Evolutionary conservation across 306 rosid genomes (phyloP).

Genomic region (Quercus ilex): DNA sequence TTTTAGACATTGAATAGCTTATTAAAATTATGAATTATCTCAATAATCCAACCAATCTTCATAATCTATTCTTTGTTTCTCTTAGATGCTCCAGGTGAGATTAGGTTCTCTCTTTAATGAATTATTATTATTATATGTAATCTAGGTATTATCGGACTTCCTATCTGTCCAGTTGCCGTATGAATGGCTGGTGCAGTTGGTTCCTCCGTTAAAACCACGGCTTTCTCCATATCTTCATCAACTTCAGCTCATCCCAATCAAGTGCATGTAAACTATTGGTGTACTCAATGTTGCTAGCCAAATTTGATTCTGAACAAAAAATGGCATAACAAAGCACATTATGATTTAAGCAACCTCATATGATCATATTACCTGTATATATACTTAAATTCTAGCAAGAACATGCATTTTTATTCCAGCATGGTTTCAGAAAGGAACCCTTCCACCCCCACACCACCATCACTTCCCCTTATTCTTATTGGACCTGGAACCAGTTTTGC

Average conservation of each 20-base stretch:
- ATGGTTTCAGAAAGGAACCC: conserved; percentile 79
- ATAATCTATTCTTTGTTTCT: background rate
- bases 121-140: background rate
- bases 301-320: conserved; percentile 59
- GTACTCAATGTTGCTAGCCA: conserved; percentile 84
- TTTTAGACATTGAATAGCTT: background rate
- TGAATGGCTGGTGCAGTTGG: conserved; percentile 92
- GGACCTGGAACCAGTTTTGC: conserved; percentile 99
- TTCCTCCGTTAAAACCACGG: conserved; percentile 82
- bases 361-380: background rate
- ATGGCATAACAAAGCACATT: conserved; percentile 8
- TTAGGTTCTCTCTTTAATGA: background rate
- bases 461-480: conserved; percentile 76
- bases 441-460: conserved; percentile 47
- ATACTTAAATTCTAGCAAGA: conserved; percentile 20
- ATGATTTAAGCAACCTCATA: background rate
- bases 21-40: background rate
- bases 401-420: conserved; percentile 55
- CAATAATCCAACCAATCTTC: background rate
- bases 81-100: conserved; percentile 4
- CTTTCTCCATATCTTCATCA: conserved; percentile 81
- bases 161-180: conserved; percentile 86
- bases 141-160: conserved; percentile 73
- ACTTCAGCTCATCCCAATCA: conserved; percentile 63
- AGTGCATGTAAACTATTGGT: conserved; percentile 80